Base-by-base conservation (phyloP, 257 asterid species). In the Rehmannia glutinosa region DNA sequence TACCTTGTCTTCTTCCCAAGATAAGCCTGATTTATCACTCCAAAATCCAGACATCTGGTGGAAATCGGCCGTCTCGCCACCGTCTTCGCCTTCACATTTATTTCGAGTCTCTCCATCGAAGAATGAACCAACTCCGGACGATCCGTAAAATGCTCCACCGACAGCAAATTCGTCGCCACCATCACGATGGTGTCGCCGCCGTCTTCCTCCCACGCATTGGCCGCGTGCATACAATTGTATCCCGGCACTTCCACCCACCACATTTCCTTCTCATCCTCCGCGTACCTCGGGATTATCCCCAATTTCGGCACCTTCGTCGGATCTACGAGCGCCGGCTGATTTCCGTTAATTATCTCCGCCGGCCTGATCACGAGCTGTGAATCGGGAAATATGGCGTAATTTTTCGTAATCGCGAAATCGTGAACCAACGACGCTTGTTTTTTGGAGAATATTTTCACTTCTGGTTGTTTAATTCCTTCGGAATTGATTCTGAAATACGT, bases 121-220 rank as follows among this genome's bases (percentile, higher is more conserved):
- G 77, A 64, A 45, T 60, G 85, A 1, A 75, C 6, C 72, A 76
- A 50, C 5, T 84, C 85, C 73, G 78, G 20, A 1, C 80, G 23
- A n/a, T 76, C 85, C 10, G 73, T 3, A 7, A 73, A 15, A 20
- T 80, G 76, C 28, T 84, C 91, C 12, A 80, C 73, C 1, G 79
- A 27, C 19, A 68, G 50, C 12, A 73, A 6, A 38, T 86, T 86
- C 0, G 91, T 60, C 0, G 87, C 95, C 65, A 86, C 77, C 69
- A 86, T 36, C 5, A 78, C 84, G 6, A 84, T 52, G 12, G 80
- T 68, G 19, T 78, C 70, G 1, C 88, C 88, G 28, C 62, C 82
- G n/a, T 78, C 85, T 59, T 84, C 90, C 2, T 87, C 95, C 95
- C 91, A 84, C 3, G 89, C 84, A n/a, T 87, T 84, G 2, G 76